Evolutionary conservation across 371 early-diverging fungal species (phyloP).

Genomic region (Synchytrium microbalum): DNA sequence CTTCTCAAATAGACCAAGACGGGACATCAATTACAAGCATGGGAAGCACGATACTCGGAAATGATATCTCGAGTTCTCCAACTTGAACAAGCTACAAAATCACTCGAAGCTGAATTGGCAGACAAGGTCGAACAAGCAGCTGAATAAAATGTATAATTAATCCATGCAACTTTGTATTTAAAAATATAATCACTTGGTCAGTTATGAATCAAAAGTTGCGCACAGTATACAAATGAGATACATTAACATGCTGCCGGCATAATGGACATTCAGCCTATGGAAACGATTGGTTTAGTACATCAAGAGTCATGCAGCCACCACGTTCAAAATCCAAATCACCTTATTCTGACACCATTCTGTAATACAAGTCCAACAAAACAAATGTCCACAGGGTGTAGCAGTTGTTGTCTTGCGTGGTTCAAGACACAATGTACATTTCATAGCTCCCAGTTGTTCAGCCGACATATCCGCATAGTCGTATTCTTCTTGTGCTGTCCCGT

Average conservation of each 20-base stretch:
- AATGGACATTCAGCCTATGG: conserved; percentile 74
- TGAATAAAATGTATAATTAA: no score
- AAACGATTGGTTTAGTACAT: conserved; percentile 3
- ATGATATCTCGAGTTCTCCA: no score
- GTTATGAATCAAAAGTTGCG: no score
- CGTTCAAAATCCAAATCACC: conserved; percentile 37
- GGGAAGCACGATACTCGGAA: no score
- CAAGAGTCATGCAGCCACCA: neutral
- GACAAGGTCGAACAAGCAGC: no score
- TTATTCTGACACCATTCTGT: conserved; percentile 85
- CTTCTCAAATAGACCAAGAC: no score
- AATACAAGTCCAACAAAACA: conserved; percentile 90
- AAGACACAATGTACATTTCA: conserved; percentile 78
- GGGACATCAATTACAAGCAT: no score
- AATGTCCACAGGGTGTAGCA: conserved; percentile 83
- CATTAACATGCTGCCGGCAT: conserved; percentile 64
- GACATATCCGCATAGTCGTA: neutral
- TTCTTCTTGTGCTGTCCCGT: neutral
- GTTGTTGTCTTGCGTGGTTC: conserved; percentile 66
- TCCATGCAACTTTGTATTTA: no score
- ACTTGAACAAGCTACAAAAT: no score
- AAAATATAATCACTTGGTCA: no score
- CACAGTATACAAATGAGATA: conserved; percentile 57
- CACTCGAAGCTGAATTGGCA: no score
- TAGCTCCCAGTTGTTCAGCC: conserved; percentile 14